phyloP scores from a whole-genome alignment of 1,284 basidiomycete species.

The Rhodotorula sp. region DNA sequence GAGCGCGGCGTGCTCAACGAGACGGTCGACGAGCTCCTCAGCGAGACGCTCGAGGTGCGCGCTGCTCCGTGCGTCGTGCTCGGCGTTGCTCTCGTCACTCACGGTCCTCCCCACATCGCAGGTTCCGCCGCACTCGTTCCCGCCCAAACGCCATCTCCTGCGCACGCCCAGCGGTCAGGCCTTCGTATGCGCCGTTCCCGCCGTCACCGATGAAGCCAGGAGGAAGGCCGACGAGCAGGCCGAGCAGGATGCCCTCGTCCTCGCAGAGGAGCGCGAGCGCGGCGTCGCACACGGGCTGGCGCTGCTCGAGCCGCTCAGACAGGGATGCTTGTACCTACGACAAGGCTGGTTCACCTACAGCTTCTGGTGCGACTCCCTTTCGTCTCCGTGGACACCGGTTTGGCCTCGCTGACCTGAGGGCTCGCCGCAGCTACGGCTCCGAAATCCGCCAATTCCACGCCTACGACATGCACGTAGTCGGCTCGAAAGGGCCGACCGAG shows the following conservation, averaged over 20 bases:
- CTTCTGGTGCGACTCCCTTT: slow-evolving; percentile 75
- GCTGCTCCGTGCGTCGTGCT: too few relatives aligned
- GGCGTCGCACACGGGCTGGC: slow-evolving; percentile 41
- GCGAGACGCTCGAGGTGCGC: slow-evolving; percentile 10
- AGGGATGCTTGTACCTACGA: slow-evolving; percentile 53
- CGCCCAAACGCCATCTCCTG: slow-evolving; percentile 27
- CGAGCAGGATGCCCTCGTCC: slow-evolving; percentile 23
- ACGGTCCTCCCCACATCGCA: background rate
- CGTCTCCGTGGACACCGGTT: slow-evolving; percentile 38
- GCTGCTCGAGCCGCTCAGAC: slow-evolving; percentile 54
- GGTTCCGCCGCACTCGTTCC: background rate
- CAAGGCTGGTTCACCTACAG: slow-evolving; percentile 90
- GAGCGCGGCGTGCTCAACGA: slow-evolving; percentile 39
- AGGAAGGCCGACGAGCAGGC: background rate
- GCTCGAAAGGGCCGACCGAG: slow-evolving; percentile 39
- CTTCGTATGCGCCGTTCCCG: slow-evolving; percentile 44
- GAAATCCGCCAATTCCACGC: slow-evolving; percentile 48
- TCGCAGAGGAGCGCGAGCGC: slow-evolving; percentile 29
- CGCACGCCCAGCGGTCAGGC: slow-evolving; percentile 40
- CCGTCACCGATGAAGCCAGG: slow-evolving; percentile 8
- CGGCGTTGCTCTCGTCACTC: background rate
- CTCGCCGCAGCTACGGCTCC: slow-evolving; percentile 38
- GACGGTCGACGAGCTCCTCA: slow-evolving; percentile 23
- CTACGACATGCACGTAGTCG: slow-evolving; percentile 38
- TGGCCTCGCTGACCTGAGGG: slow-evolving; percentile 7